Conservation (phyloP, 345 rosid genomes). For the Arabidopsis arenosa region DNA sequence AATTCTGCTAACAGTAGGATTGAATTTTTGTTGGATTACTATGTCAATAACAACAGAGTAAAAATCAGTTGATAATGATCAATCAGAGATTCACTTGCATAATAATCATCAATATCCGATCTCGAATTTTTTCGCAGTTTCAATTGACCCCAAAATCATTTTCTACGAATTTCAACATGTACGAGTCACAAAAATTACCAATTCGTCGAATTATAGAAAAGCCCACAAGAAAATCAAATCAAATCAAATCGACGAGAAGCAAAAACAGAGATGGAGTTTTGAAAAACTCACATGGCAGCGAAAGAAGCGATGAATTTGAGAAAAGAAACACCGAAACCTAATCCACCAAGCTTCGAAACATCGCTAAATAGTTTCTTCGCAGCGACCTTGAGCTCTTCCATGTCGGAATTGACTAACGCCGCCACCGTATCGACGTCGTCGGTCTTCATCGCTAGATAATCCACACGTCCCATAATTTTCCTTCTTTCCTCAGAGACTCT, state of each 20-base stretch:
- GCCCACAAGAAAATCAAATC: background rate
- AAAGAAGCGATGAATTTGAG: conserved; percentile 83
- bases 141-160: background rate
- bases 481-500: background rate
- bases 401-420: conserved; percentile 61
- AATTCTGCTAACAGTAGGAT: background rate
- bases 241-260: background rate
- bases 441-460: conserved; percentile 70
- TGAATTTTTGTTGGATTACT: background rate
- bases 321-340: conserved; percentile 72
- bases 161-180: conserved; percentile 11
- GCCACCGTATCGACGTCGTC: conserved; percentile 51
- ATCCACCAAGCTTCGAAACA: conserved; percentile 68
- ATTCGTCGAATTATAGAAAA: background rate
- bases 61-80: background rate
- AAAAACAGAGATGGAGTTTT: background rate
- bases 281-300: conserved; percentile 71
- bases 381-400: conserved; percentile 64
- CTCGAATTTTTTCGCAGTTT: conserved; percentile 18
- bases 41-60: conserved; percentile 16
- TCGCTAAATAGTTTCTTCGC: conserved; percentile 61
- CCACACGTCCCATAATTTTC: conserved; percentile 59
- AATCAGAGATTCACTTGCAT: conserved; percentile 4
- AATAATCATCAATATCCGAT: background rate
- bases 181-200: background rate